A percentile compares a stretch with the other conserved stretches of the same genome.
Conservation (phyloP, 345 rosid species). For the Sisymbrium altissimum region DNA sequence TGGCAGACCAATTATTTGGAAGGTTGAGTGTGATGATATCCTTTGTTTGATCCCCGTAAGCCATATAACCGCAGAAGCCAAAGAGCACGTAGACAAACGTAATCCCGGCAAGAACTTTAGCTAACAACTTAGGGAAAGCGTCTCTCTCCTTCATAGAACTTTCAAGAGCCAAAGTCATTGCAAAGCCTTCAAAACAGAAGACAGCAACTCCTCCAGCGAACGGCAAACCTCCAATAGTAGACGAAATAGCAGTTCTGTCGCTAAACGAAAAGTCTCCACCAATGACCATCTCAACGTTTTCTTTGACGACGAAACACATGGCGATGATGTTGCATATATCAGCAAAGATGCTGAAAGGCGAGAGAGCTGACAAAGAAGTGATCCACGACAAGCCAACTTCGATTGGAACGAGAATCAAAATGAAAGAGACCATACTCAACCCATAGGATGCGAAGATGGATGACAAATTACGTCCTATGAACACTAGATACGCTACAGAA, state of each 20-base stretch:
- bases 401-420: constrained; percentile 70
- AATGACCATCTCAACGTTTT: constrained; percentile 51
- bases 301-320: constrained; percentile 70
- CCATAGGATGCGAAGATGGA: constrained; percentile 47
- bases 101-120: constrained; percentile 59
- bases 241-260: constrained; percentile 62
- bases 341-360: constrained; percentile 87
- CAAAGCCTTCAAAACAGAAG: constrained; percentile 92
- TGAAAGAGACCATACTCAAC: constrained; percentile 41
- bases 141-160: constrained; percentile 71
- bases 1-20: constrained; percentile 70
- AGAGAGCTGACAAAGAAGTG: constrained; percentile 61
- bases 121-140: constrained; percentile 57
- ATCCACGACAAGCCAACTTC: constrained; percentile 78
- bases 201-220: constrained; percentile 93
- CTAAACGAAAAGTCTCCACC: constrained; percentile 64
- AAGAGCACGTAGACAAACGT: constrained; percentile 61
- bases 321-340: constrained; percentile 72
- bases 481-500: constrained; percentile 73
- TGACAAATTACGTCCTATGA: constrained; percentile 81
- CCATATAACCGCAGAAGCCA: constrained; percentile 85
- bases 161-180: constrained; percentile 85
- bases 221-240: constrained; percentile 64
- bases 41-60: constrained; percentile 75
- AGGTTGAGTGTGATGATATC: constrained; percentile 83